Base-by-base conservation (phyloP, 2,329 filamentous ascomycete genomes). In the Fusarium bactridioides region DNA sequence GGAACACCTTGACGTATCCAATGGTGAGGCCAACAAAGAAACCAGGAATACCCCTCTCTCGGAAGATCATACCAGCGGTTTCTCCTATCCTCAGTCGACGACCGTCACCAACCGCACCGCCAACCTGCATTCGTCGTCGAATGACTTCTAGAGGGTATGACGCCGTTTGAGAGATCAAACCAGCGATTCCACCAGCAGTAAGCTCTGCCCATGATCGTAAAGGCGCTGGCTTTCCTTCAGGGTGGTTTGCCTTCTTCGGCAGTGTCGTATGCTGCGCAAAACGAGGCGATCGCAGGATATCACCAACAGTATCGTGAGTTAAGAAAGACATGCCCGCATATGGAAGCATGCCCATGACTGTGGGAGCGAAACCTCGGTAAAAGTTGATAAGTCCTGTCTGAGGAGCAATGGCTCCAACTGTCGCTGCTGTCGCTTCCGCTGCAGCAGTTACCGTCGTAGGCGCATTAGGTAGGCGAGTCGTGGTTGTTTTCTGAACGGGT, bases 271-370 rank as follows among this genome's bases (percentile, higher is more conserved):
- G 93, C 50, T 87, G 80, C 9, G 92, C 90, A 11, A 98, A 77
- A 2, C 81, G 72, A 0, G 91, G 91, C 62, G 88, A 87, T 23
- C 95, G 93, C 76, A 99, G 87, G 51, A 96, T 78, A 81, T 99
- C 96, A 68, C 94, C 93, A 44, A 92, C 90, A 9, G 93, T 94
- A 81, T 99, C 96, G 83, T 99, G 96, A 0, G 94, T 97, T 44
- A 99, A 88, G 83, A 99, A 99, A 3, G 94, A 97, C 78, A 97
- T 92, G 76, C 96, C 96, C 3, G 96, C 96, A 79, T 99, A 99
- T 0, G 96, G 96, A 2, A 99, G 85, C 95, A 99, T 99, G 76
- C 96, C 96, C 67, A 97, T 86, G 10, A 99, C 82, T 0, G 96
- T 98, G 0, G 95, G 93, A 0, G 91, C 90, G 81, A 99, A 99